Base-by-base conservation (phyloP, 2,329 filamentous ascomycete species). In the Sclerotinia subarctica region DNA sequence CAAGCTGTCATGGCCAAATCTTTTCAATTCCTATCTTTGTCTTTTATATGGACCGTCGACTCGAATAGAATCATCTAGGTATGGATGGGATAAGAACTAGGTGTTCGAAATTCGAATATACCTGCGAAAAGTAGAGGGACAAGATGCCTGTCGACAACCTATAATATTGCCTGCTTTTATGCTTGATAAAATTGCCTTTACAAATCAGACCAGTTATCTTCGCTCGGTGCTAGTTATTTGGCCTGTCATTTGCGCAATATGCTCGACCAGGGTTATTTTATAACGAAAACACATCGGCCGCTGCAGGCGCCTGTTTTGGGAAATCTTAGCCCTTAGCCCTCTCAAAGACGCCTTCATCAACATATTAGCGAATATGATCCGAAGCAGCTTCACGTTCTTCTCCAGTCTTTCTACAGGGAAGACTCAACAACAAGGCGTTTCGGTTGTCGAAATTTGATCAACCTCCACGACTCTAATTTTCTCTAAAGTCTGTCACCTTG, bases 251-350 rank as follows among this genome's bases (percentile, higher is more conserved):
- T 66, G 64, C 64, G 64, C 64, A 66, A 66, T 66, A 24, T 66
- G 52, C 54, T 49, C 56, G 19, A 52, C 53, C 10, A n/a, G 64
- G 64, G 24, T 66, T 15, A 15, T 47, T 52, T 29, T 53, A 46
- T 32, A 67, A 64, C 47, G 57, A 67, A 58, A 67, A 64, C 38
- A 63, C 35, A 67, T 67, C 46, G 57, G 11, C 57, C 65, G 65
- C 65, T 67, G 65, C 65, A 67, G 65, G 65, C 58, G 65, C 65
- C 57, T 64, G 65, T 57, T 63, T 67, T 67, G 35, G 65, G 46
- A 63, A 21, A 64, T 53, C 51, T 53, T 59, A 46, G 35, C 49
- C n/a, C 51, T 53, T 59, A 46, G 35, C 49, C n/a, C 26, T 64
- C 49, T 42, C n/a, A 44, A 58, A 58, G 64, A 60, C 53, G 44